Conservation (phyloP, 2,329 filamentous ascomycete species). For the Pseudocercospora musae region DNA sequence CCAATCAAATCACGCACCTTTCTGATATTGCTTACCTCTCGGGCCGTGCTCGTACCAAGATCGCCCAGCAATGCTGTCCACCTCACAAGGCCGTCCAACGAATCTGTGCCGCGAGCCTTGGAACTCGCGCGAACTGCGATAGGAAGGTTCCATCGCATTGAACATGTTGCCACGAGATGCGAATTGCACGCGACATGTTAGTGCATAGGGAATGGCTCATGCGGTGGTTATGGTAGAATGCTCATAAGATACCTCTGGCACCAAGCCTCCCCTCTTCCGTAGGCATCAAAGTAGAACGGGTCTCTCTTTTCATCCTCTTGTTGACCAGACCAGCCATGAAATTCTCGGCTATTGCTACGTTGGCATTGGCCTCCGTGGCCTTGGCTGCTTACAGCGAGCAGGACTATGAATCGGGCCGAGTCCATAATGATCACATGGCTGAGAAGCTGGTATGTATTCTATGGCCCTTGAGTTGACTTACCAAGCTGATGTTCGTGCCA, state of each 20-base stretch:
- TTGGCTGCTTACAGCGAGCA: slow-evolving; percentile 16
- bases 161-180: neutral
- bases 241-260: neutral
- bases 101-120: slow-evolving; percentile 9
- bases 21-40: neutral
- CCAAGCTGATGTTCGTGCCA: neutral
- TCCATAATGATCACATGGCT: slow-evolving; percentile 20
- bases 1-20: neutral
- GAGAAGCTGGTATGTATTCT: slow-evolving; percentile 10
- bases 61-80: neutral
- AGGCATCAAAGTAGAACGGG: neutral
- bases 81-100: neutral
- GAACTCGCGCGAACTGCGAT: slow-evolving; percentile 10
- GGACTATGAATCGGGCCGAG: slow-evolving; percentile 20
- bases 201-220: neutral
- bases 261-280: neutral
- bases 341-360: slow-evolving; percentile 16
- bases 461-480: neutral
- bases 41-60: neutral
- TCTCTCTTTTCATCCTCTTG: neutral
- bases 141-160: slow-evolving; percentile 19
- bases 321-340: slow-evolving; percentile 14
- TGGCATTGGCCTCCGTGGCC: slow-evolving; percentile 21
- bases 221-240: slow-evolving; percentile 6
- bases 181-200: slow-evolving; percentile 1